A percentile compares a stretch with the other conserved stretches of the same genome.
These are phyloP conservation scores for Vachellia pachyceras DNA, from an alignment of 306 rosid genomes.

Conservation along the genomic window DNA sequence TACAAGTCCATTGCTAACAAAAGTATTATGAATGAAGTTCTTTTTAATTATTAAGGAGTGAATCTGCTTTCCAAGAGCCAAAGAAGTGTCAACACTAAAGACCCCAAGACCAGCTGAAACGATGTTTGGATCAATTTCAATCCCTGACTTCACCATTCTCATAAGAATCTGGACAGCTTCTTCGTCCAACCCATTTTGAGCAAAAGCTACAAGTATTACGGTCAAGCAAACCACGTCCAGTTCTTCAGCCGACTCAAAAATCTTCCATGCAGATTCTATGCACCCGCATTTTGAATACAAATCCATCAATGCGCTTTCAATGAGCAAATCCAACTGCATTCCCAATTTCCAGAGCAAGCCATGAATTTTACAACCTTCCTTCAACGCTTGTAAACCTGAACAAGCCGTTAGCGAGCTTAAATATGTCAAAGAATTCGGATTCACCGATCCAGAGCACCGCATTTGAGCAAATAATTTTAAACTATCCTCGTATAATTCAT, in stretches of 20 bases:
- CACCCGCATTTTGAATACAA: slow-evolving; percentile 83
- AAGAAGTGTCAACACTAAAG: slow-evolving; percentile 74
- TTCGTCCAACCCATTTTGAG: slow-evolving; percentile 80
- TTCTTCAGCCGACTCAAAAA: slow-evolving; percentile 74
- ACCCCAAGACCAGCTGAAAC: slow-evolving; percentile 88
- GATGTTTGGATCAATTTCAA: slow-evolving; percentile 67
- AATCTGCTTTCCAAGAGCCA: slow-evolving; percentile 74
- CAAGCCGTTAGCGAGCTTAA: slow-evolving; percentile 80
- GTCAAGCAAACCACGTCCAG: slow-evolving; percentile 83
- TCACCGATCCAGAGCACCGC: slow-evolving; percentile 57
- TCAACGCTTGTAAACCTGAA: slow-evolving; percentile 82
- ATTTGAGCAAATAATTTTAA: slow-evolving; percentile 59
- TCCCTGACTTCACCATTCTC: slow-evolving; percentile 69
- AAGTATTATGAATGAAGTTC: slow-evolving; percentile 65
- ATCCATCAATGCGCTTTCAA: slow-evolving; percentile 92
- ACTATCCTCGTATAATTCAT: slow-evolving; percentile 56
- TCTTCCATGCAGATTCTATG: slow-evolving; percentile 68
- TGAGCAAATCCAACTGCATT: slow-evolving; percentile 68
- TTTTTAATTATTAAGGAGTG: slow-evolving; percentile 67
- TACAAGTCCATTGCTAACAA: slow-evolving; percentile 80
- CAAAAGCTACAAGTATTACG: slow-evolving; percentile 83
- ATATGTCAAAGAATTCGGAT: slow-evolving; percentile 81
- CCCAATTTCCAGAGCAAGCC: slow-evolving; percentile 77
- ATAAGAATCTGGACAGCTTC: slow-evolving; percentile 79
- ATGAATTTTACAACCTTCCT: slow-evolving; percentile 76